phyloP scores from a whole-genome alignment of 1,284 basidiomycete genomes.

The Heterobasidion annosum region DNA sequence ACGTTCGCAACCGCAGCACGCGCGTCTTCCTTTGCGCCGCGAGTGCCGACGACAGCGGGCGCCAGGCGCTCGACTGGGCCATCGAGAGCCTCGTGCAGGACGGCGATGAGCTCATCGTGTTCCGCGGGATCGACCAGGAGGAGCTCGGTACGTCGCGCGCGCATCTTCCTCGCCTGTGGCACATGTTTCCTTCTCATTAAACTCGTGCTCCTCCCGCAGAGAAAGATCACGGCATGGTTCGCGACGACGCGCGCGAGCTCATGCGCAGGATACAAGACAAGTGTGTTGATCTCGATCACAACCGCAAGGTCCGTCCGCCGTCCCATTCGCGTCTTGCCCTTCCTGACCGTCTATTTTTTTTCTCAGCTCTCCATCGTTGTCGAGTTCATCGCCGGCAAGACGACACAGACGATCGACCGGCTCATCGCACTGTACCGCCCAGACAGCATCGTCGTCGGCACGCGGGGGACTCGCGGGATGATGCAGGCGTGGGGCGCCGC shows the following conservation, averaged over 20 bases:
- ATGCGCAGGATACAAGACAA: conserved; percentile 79
- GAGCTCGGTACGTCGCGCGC: conserved; percentile 51
- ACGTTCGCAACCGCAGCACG: conserved; percentile 71
- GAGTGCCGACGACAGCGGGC: conserved; percentile 82
- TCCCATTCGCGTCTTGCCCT: neutral
- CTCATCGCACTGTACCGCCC: conserved; percentile 94
- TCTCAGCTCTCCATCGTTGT: conserved; percentile 81
- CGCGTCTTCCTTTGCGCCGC: conserved; percentile 89
- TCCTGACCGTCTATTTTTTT: neutral
- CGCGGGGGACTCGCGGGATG: conserved; percentile 63
- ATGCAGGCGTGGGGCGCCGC: conserved; percentile 49
- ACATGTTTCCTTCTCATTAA: neutral
- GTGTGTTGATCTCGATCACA: conserved; percentile 71
- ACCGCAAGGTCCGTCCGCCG: conserved; percentile 49
- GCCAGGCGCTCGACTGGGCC: conserved; percentile 83
- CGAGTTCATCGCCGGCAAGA: conserved; percentile 89
- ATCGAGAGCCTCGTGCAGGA: conserved; percentile 85
- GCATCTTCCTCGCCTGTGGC: neutral
- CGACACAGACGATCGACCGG: conserved; percentile 84
- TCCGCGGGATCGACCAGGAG: conserved; percentile 83
- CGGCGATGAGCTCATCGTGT: conserved; percentile 90
- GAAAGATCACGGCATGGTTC: conserved; percentile 75
- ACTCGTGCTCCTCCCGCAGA: conserved; percentile 26
- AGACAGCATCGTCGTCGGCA: conserved; percentile 91
- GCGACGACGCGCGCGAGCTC: conserved; percentile 83